These are phyloP conservation scores for Fomitopsis betulina DNA, from an alignment of 1,284 basidiomycete genomes.

Conservation along the genomic window DNA sequence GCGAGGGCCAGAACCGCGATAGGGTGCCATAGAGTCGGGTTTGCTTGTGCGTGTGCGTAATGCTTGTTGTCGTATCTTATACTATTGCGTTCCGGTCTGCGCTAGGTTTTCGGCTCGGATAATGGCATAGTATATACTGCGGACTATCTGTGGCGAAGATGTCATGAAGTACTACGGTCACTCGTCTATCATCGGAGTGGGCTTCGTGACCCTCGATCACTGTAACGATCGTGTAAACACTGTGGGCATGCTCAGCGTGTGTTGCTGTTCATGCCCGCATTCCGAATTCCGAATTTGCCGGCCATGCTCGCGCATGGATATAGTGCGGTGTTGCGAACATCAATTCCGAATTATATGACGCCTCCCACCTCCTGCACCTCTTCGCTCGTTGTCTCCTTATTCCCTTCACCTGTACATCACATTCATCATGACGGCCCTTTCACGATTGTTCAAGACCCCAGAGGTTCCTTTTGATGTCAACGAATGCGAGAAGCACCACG, in stretches of 20 bases:
- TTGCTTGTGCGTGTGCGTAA: not conserved
- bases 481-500: not conserved
- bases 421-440: not conserved
- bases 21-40: slow-evolving; percentile 13
- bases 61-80: slow-evolving; percentile 7
- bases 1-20: slow-evolving; percentile 27
- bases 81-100: not conserved
- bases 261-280: not conserved
- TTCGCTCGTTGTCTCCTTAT: not conserved
- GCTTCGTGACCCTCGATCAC: too few species aligned
- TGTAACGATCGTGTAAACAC: too few species aligned
- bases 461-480: not conserved
- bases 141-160: not conserved
- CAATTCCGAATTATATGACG: not conserved
- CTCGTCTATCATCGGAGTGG: too few species aligned
- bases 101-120: not conserved
- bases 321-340: not conserved
- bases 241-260: not conserved
- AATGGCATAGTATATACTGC: not conserved
- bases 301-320: not conserved
- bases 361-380: not conserved
- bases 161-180: too few species aligned
- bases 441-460: not conserved
- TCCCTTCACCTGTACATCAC: not conserved
- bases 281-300: not conserved